phyloP scores from a whole-genome alignment of 2,329 filamentous ascomycete genomes.

The Bipolaris cookei region DNA sequence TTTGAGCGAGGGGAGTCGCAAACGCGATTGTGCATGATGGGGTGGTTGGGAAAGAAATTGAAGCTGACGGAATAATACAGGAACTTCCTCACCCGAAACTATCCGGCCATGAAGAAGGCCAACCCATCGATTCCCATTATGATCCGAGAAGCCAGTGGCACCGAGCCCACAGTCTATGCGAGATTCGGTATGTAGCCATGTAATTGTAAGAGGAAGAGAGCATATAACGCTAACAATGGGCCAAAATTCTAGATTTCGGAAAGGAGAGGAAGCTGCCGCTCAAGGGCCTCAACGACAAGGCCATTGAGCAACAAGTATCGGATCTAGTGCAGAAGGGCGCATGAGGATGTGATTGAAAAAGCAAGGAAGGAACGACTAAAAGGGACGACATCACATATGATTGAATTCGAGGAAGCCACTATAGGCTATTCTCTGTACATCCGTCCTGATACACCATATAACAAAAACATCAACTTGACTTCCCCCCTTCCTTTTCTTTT shows the following conservation, averaged over 20 bases:
- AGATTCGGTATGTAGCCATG: constrained; percentile 75
- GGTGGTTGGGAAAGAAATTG: background rate
- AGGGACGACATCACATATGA: background rate
- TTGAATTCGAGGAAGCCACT: background rate
- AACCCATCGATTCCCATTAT: constrained; percentile 94
- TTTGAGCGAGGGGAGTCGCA: constrained; percentile 1
- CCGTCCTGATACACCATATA: no score
- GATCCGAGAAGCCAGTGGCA: constrained; percentile 88
- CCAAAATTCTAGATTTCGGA: constrained; percentile 61
- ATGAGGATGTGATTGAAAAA: constrained; percentile 1
- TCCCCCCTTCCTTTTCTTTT: no score
- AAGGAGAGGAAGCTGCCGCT: constrained; percentile 70
- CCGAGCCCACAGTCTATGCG: constrained; percentile 84
- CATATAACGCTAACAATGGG: constrained; percentile 1
- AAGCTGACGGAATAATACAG: constrained; percentile 55
- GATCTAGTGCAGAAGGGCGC: constrained; percentile 61
- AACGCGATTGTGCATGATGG: background rate
- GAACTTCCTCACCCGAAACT: constrained; percentile 86
- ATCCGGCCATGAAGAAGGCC: constrained; percentile 99
- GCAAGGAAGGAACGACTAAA: background rate
- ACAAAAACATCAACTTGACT: no score
- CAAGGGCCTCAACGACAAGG: constrained; percentile 71
- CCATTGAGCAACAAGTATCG: constrained; percentile 72
- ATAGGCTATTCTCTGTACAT: background rate
- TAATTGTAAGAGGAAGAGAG: background rate